Percentiles rank a stretch among this genome's conserved stretches.
Evolutionary conservation across 2,329 filamentous ascomycete species (phyloP).

Genomic region (Verticillium nonalfalfae): DNA sequence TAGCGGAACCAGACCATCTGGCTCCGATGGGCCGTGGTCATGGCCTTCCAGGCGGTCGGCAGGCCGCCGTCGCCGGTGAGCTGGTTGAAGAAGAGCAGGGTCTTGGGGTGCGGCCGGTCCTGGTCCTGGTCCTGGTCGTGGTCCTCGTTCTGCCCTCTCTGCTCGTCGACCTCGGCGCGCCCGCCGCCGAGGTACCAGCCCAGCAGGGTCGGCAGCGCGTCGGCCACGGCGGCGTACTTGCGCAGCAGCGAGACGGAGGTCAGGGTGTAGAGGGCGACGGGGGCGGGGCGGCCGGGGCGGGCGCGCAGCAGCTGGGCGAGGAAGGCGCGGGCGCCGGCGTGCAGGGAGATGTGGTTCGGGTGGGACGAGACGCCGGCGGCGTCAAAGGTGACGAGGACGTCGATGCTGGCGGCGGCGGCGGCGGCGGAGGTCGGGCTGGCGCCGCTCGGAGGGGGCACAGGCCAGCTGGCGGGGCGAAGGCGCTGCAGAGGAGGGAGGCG

Average conservation of each 20-base stretch:
- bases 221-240: slow-evolving; percentile 77
- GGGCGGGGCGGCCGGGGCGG: slow-evolving; percentile 58
- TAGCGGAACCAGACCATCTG: slow-evolving; percentile 99
- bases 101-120: slow-evolving; percentile 43
- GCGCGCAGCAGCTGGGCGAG: slow-evolving; percentile 58
- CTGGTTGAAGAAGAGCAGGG: slow-evolving; percentile 66
- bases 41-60: slow-evolving; percentile 66
- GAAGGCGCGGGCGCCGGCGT: slow-evolving; percentile 73
- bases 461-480: slow-evolving; percentile 64
- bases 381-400: slow-evolving; percentile 89
- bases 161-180: slow-evolving; percentile 8
- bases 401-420: slow-evolving; percentile 52
- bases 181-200: slow-evolving; percentile 38
- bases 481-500: slow-evolving; percentile 59
- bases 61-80: slow-evolving; percentile 52
- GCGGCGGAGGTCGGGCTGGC: slow-evolving; percentile 17
- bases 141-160: too few species aligned
- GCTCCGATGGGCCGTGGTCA: slow-evolving; percentile 84
- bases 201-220: slow-evolving; percentile 65
- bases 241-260: slow-evolving; percentile 64
- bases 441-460: slow-evolving; percentile 15
- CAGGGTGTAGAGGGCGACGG: slow-evolving; percentile 82
- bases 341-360: slow-evolving; percentile 88
- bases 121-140: too few species aligned
- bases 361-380: slow-evolving; percentile 74